Percentiles rank a stretch among this genome's conserved stretches.
These are phyloP conservation scores for Neltuma alba DNA, from an alignment of 306 rosid genomes.

Conservation along the genomic window DNA sequence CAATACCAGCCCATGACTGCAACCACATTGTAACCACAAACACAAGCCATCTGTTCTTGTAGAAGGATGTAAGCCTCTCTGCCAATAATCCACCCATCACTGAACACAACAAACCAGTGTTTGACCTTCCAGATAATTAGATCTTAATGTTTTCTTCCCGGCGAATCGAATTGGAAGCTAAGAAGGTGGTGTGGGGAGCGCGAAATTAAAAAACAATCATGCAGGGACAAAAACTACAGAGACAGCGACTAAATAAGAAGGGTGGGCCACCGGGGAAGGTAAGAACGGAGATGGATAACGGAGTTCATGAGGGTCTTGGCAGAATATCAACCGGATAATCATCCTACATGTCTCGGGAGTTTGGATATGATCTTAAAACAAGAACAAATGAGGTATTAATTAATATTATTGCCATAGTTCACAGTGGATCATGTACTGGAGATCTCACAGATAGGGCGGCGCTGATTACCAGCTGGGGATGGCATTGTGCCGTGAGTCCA, in stretches of 20 bases:
- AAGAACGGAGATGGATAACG: background rate
- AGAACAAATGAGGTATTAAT: background rate
- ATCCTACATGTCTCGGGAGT: background rate
- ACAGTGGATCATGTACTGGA: background rate
- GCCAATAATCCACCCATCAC: slow-evolving; percentile 38
- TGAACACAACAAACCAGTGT: background rate
- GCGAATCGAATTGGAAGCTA: background rate
- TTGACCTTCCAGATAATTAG: background rate
- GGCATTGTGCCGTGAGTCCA: background rate
- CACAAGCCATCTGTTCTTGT: slow-evolving; percentile 82
- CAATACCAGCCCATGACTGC: slow-evolving; percentile 92
- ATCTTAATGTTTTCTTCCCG: background rate
- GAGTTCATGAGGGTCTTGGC: background rate
- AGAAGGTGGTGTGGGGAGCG: background rate
- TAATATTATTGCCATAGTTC: background rate
- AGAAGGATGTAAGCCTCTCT: slow-evolving; percentile 53
- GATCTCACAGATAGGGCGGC: background rate
- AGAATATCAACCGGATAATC: background rate
- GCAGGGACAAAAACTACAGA: background rate
- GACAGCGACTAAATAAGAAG: background rate
- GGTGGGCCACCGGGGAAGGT: background rate
- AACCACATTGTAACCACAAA: slow-evolving; percentile 96
- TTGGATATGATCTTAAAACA: background rate
- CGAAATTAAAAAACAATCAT: background rate
- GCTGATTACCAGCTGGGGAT: background rate